A percentile compares a stretch with the other conserved stretches of the same genome.
Conservation (phyloP, 2,329 filamentous ascomycete species). For the Cryoendolithus antarcticus region DNA sequence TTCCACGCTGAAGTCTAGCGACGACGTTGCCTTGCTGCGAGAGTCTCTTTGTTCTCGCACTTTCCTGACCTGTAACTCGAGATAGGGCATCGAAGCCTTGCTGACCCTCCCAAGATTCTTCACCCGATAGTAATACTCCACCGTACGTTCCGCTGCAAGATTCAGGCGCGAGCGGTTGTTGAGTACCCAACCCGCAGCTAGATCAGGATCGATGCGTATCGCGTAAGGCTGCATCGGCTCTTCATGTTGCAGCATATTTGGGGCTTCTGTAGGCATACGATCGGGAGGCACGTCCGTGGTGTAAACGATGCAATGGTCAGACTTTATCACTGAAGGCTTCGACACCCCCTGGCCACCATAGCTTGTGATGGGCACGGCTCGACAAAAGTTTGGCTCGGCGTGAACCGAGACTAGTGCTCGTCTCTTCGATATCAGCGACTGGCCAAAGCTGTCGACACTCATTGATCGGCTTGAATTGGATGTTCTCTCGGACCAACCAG, state of each 20-base stretch:
- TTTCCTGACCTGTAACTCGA: too few species aligned
- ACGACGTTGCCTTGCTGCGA: too few species aligned
- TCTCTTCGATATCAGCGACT: too few species aligned
- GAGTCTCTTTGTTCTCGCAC: too few species aligned
- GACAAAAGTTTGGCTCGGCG: constrained; percentile 3
- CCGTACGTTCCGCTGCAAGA: constrained; percentile 9
- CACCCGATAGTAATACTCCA: constrained; percentile 15
- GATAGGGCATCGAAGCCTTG: too few species aligned
- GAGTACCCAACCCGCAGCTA: not conserved
- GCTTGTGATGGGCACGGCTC: constrained; percentile 12
- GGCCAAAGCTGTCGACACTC: too few species aligned
- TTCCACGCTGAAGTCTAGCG: too few species aligned
- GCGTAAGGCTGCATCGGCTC: constrained; percentile 6
- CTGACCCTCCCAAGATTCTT: constrained; percentile 10
- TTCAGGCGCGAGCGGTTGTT: constrained; percentile 8
- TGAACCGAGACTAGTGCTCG: too few species aligned
- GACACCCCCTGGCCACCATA: constrained; percentile 12
- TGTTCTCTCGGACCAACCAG: too few species aligned
- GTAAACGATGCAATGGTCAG: constrained; percentile 17
- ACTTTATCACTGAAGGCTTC: constrained; percentile 9
- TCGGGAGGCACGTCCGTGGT: constrained; percentile 6
- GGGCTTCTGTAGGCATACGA: constrained; percentile 1
- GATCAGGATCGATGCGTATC: constrained; percentile 9
- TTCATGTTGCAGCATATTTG: constrained; percentile 2
- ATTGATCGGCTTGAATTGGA: too few species aligned